Evolutionary conservation across 495 filamentous ascomycete genomes (phyloP).

Genomic region (Aspergillus nanangensis): DNA sequence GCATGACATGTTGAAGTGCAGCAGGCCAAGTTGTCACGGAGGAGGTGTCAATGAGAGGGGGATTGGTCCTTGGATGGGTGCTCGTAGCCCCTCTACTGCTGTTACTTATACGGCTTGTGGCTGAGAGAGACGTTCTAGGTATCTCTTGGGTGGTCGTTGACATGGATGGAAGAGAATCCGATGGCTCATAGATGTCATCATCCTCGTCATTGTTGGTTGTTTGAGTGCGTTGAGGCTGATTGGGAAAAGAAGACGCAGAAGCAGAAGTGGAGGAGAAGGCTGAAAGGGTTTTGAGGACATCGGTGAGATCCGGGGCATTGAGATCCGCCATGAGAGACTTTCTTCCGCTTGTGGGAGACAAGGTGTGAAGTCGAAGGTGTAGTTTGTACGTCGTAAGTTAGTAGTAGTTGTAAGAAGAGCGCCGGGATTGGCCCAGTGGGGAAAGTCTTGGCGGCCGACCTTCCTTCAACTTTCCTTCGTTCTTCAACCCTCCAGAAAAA

Average conservation of each 20-base stretch:
- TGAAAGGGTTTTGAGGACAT: conserved; percentile 50
- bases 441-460: background rate
- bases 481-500: background rate
- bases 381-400: too few species aligned
- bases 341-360: too few species aligned
- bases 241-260: background rate
- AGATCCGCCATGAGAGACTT: conserved; percentile 28
- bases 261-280: conserved; percentile 25
- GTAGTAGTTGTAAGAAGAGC: background rate
- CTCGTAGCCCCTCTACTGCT: too few species aligned
- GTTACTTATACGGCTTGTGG: too few species aligned
- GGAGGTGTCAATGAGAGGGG: conserved; percentile 35
- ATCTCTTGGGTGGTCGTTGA: background rate
- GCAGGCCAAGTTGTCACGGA: conserved; percentile 62
- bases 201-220: conserved; percentile 7
- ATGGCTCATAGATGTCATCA: conserved; percentile 23
- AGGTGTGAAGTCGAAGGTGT: background rate
- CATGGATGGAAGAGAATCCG: conserved; percentile 8
- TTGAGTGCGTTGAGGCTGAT: background rate
- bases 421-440: background rate
- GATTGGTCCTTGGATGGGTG: conserved; percentile 3
- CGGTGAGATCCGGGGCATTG: conserved; percentile 44
- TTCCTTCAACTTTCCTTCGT: background rate
- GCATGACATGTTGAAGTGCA: conserved; percentile 59
- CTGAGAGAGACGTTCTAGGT: too few species aligned